Base-by-base conservation (phyloP, 768 basidiomycete species). In the Panaeolus cyanescens region DNA sequence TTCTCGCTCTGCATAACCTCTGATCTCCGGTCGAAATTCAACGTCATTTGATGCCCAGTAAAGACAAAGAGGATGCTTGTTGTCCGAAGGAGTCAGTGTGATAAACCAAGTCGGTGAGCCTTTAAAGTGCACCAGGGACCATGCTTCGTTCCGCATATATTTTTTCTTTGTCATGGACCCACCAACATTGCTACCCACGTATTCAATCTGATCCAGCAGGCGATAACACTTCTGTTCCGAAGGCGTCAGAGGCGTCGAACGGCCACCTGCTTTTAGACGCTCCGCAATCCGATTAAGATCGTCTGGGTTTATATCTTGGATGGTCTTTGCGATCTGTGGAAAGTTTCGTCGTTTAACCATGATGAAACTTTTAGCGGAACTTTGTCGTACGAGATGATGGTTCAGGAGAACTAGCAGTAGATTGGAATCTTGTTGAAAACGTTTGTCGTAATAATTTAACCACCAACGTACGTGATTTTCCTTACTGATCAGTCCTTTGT, bases 371-470 rank as follows among this genome's bases (percentile, higher is more conserved):
- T 69, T 70, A 0, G 58, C 67, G 0, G 69, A 62, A 3, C 71
- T 65, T 1, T 56, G 59, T 50, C 69, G 74, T 2, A 79, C 71
- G 57, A 80, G 80, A 22, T 74, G 62, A 54, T 80, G 74, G 54
- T 74, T 80, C 58, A 79, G 79, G 0, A 70, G 75, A 31, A 78
- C 59, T 30, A 79, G 72, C 1, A 76, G 68, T 61, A 79, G 80
- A 19, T 70, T 59, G 2, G 64, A 12, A 58, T 80, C 78, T 1
- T 20, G 61, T 60, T 80, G 80, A 66, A 81, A 81, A 0, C 72
- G 63, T 54, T 77, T 77, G 56, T 80, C 79, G 58, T 75, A 69
- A 62, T 79, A 80, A 73, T 76, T 71, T 0, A 81, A 59, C 0
- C 76, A 53, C 12, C 64, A 40, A 22, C 60, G 57, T 25, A 74